Base-by-base conservation (phyloP, 2,329 filamentous ascomycete species). In the Colletotrichum chrysophilum region DNA sequence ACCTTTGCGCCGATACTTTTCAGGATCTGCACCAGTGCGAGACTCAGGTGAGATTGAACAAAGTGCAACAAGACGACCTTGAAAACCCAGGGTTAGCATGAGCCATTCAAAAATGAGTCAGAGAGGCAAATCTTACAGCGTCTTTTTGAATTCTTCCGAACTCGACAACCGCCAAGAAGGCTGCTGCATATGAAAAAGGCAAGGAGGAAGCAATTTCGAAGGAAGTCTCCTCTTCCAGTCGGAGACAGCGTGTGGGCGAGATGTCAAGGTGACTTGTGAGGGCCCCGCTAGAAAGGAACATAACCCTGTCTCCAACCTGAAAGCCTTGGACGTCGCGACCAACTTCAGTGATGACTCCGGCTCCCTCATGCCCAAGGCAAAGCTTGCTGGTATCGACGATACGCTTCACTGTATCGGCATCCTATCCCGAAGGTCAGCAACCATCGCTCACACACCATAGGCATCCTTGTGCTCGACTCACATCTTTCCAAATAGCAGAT, bases 181-280 rank as follows among this genome's bases (percentile, higher is more conserved):
- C 84, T 0, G 85, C 86, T 16, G 75, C 69, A 62, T 78, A 86
- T 7, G 82, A 80, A 4, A 82, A 75, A 0, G 84, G 84, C 65
- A 87, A 77, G 1, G 83, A 81, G 12, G 84, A 83, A 5, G 81
- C 85, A 9, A 82, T 79, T 32, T 81, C 81, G 24, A 85, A 85
- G 5, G 69, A 74, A 72, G 86, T 77, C n/a, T 71, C 52, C 3
- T 82, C 81, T 3, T 30, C 65, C 2, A 67, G n/a, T 2, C 28
- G 43, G 13, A 56, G 65, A 32, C 65, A 67, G 4, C 21, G 30
- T 28, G 43, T n/a, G 9, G 65, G 30, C 9, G 43, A 56, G n/a
- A 58, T 55, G 28, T 56, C 21, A 3, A 70, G 12, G 34, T 70
- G 67, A 26, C 34, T 70, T 38, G 66, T 6, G 16, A 68, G 8